phyloP scores from a whole-genome alignment of 768 basidiomycete genomes.

The Kwoniella sp. region DNA sequence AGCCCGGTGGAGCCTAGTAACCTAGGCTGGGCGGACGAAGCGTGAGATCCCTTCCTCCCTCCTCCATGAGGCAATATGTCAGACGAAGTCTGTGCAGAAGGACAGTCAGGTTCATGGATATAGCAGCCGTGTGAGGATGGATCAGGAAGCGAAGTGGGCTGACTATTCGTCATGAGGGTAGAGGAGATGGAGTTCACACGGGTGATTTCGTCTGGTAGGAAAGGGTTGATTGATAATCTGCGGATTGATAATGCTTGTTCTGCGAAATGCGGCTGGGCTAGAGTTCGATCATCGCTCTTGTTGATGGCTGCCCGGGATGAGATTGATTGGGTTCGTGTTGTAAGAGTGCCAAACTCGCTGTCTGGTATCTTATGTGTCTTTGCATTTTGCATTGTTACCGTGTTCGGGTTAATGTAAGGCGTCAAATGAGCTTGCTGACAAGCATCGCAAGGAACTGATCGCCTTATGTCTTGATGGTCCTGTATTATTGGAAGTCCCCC shows the following conservation, averaged over 20 bases:
- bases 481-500: too few species aligned
- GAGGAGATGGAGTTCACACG: conserved; percentile 34
- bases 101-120: too few species aligned
- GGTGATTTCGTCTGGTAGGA: conserved; percentile 15
- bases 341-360: not conserved
- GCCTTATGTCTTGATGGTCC: too few species aligned
- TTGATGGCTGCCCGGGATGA: too few species aligned
- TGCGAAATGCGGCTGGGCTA: conserved; percentile 31
- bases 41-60: not conserved
- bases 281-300: conserved; percentile 2
- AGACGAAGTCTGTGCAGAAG: conserved; percentile 4
- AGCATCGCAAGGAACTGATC: not conserved
- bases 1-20: not conserved
- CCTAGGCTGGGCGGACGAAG: not conserved
- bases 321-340: not conserved
- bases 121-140: too few species aligned
- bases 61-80: not conserved
- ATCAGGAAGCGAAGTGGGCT: not conserved
- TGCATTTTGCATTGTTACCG: not conserved
- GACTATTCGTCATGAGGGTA: conserved; percentile 11
- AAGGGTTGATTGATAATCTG: conserved; percentile 25
- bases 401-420: too few species aligned
- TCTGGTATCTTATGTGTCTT: not conserved
- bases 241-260: conserved; percentile 28
- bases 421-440: not conserved